Conservation (phyloP, 2,329 filamentous ascomycete species). For the Clarireedia hainanense region DNA sequence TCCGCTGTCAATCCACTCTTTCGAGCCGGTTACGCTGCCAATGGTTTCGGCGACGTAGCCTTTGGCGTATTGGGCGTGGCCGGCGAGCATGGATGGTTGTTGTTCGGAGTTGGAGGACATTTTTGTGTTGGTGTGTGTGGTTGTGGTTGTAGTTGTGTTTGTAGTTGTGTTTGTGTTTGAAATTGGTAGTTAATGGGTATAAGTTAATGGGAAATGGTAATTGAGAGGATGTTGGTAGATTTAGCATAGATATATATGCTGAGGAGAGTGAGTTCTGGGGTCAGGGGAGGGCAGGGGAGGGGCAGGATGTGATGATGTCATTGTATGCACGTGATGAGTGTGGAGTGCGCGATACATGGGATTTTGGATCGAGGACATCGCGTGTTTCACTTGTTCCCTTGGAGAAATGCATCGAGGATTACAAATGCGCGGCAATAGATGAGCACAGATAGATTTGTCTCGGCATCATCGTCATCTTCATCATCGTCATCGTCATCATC, state of each 20-base stretch:
- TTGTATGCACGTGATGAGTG: neutral
- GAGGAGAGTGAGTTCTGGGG: too few species aligned
- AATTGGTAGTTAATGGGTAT: neutral
- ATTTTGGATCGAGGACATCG: neutral
- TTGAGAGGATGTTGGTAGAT: neutral
- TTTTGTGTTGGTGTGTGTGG: neutral
- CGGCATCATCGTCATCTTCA: too few species aligned
- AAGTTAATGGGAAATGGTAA: neutral
- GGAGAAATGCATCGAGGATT: too few species aligned
- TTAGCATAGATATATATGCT: too few species aligned
- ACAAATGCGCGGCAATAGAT: too few species aligned
- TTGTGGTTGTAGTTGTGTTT: neutral
- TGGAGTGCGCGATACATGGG: neutral
- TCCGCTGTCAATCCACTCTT: slow-evolving; percentile 56
- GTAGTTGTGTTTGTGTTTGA: neutral
- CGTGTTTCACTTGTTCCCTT: too few species aligned
- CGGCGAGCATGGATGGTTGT: slow-evolving; percentile 49
- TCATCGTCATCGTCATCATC: too few species aligned
- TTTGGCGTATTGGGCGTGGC: slow-evolving; percentile 62
- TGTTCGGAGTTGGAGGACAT: slow-evolving; percentile 10
- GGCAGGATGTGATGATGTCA: neutral
- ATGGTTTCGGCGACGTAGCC: slow-evolving; percentile 50
- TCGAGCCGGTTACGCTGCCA: slow-evolving; percentile 52
- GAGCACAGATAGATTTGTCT: too few species aligned
- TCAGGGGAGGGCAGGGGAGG: neutral